A percentile compares a stretch with the other conserved stretches of the same genome.
These are phyloP conservation scores for Citeromyces nyonsensis DNA, from an alignment of 805 yeast species.

Conservation along the genomic window DNA sequence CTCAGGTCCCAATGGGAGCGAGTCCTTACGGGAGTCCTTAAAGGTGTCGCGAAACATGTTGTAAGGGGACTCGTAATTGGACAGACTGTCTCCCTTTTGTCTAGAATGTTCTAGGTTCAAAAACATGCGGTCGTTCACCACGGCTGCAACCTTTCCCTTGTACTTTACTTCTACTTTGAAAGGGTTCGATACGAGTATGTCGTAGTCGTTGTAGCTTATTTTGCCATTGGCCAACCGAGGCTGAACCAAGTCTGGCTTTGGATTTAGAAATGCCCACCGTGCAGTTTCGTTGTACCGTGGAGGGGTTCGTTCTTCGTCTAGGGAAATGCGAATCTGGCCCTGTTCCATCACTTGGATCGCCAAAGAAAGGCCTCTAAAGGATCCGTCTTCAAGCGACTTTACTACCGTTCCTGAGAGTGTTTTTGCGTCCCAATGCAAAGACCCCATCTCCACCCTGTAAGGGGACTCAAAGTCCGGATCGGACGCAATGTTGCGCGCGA, in stretches of 20 bases:
- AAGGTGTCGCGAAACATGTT: slow-evolving; percentile 63
- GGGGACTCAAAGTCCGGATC: slow-evolving; percentile 15
- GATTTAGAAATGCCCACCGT: slow-evolving; percentile 34
- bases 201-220: too few species aligned
- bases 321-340: slow-evolving; percentile 41
- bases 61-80: slow-evolving; percentile 22
- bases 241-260: slow-evolving; percentile 8
- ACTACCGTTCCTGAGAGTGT: slow-evolving; percentile 12
- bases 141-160: slow-evolving; percentile 28
- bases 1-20: slow-evolving; percentile 75
- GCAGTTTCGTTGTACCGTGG: slow-evolving; percentile 46
- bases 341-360: slow-evolving; percentile 37
- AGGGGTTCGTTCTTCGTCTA: slow-evolving; percentile 47
- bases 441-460: slow-evolving; percentile 22
- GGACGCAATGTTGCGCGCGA: slow-evolving; percentile 24
- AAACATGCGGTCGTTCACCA: slow-evolving; percentile 53
- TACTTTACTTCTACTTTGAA: slow-evolving; percentile 32
- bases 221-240: too few species aligned
- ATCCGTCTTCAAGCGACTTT: slow-evolving; percentile 26
- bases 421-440: slow-evolving; percentile 9
- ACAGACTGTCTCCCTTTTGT: slow-evolving; percentile 15
- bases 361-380: slow-evolving; percentile 34
- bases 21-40: slow-evolving; percentile 49
- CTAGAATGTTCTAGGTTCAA: slow-evolving; percentile 80
- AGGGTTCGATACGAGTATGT: slow-evolving; percentile 13